phyloP scores from a whole-genome alignment of 2,329 filamentous ascomycete genomes.

The Ambrosiella beaveri region DNA sequence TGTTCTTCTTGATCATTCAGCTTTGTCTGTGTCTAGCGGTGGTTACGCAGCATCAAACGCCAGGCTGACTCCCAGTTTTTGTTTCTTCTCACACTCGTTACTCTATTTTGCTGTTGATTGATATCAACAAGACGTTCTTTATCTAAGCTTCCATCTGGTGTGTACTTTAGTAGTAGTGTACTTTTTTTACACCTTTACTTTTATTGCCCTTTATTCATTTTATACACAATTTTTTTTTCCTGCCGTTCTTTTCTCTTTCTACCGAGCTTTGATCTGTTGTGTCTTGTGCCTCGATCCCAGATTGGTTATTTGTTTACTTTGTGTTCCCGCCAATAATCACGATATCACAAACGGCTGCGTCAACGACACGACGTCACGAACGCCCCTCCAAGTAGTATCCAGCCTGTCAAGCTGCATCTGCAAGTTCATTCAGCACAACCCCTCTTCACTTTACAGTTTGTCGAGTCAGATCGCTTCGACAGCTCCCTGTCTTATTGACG shows the following conservation, averaged over 20 bases:
- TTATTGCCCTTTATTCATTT: not conserved
- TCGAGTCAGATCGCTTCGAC: not conserved
- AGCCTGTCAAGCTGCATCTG: not conserved
- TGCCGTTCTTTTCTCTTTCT: not conserved
- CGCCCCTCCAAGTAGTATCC: not conserved
- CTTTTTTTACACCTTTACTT: slow-evolving; percentile 1
- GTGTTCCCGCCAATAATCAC: not conserved
- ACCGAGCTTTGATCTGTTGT: not conserved
- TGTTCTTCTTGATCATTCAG: not conserved
- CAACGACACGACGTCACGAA: not conserved
- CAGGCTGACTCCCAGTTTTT: not conserved
- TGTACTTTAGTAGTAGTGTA: not conserved
- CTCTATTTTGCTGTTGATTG: not conserved
- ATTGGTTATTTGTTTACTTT: not conserved
- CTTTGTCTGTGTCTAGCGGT: not conserved
- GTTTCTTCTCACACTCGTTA: not conserved
- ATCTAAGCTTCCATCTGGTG: not conserved
- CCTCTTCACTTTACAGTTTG: not conserved
- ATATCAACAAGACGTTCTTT: slow-evolving; percentile 1
- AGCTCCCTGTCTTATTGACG: not conserved
- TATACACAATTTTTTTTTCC: not conserved
- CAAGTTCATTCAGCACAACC: not conserved
- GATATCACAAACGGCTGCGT: not conserved
- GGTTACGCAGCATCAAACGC: not conserved
- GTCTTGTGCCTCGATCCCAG: not conserved